Percentiles rank a stretch among this genome's conserved stretches.
Evolutionary conservation across 441 rosid species (phyloP).

Genomic region (Raphanus hybrid): DNA sequence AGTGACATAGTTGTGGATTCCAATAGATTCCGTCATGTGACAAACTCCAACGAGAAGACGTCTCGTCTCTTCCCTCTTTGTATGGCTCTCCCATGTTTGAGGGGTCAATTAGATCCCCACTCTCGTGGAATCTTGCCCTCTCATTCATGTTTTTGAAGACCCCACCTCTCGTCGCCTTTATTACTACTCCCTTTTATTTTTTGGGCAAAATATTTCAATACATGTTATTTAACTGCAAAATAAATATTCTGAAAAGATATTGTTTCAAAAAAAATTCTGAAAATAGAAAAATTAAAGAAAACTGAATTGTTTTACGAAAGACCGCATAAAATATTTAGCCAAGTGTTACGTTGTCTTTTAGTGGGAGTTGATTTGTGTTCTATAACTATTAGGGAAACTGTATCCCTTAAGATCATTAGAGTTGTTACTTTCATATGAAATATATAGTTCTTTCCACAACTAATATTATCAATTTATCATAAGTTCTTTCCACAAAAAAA

Average conservation of each 20-base stretch:
- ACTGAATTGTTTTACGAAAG: neutral
- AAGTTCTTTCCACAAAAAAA: no score
- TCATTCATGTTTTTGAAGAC: neutral
- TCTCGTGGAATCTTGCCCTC: constrained; percentile 29
- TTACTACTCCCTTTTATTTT: neutral
- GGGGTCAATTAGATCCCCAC: constrained; percentile 5
- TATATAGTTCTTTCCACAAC: neutral
- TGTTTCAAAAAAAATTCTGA: neutral
- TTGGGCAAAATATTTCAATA: no score
- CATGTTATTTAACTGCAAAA: no score
- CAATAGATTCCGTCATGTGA: constrained; percentile 43
- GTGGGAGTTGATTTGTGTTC: neutral
- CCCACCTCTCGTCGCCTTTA: constrained; percentile 13
- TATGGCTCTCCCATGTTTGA: constrained; percentile 20
- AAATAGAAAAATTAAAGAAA: no score
- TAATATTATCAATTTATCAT: no score
- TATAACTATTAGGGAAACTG: no score
- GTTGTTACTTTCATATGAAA: neutral
- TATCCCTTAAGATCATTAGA: neutral
- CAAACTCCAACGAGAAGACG: constrained; percentile 26
- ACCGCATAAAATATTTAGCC: neutral
- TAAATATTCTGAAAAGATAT: neutral
- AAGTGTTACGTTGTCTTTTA: neutral
- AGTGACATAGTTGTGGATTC: constrained; percentile 37
- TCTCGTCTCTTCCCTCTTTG: constrained; percentile 14